Conservation (phyloP, 192 early-diverging fungal genomes). For the Lobulomyces angularis region DNA sequence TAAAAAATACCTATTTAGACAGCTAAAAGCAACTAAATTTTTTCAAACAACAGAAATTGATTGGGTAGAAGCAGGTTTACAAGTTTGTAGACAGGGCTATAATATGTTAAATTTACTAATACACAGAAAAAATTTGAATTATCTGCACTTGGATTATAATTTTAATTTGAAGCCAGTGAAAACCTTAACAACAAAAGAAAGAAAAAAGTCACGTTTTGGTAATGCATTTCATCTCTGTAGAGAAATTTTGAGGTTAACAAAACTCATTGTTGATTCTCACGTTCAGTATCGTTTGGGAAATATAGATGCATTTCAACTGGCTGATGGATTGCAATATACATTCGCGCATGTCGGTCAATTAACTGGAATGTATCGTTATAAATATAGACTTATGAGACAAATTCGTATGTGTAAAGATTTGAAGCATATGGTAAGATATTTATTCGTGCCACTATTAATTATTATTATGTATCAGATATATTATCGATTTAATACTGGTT, state of each 20-base stretch:
- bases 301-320: conserved; percentile 97
- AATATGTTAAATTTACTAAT: conserved; percentile 99
- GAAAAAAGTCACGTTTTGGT: conserved; percentile 97
- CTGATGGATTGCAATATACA: conserved; percentile 96
- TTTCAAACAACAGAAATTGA: conserved; percentile 97
- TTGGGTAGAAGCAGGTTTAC: conserved; percentile 98
- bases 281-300: conserved; percentile 97
- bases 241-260: conserved; percentile 92
- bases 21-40: conserved; percentile 93
- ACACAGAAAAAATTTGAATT: conserved; percentile 96
- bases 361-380: conserved; percentile 99
- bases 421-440: conserved; percentile 82
- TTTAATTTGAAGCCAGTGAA: conserved; percentile 98
- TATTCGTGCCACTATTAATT: conserved; percentile 6
- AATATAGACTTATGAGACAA: conserved; percentile 94
- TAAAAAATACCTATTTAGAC: conserved; percentile 90
- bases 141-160: conserved; percentile 97
- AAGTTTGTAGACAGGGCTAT: conserved; percentile 96
- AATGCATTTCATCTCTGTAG: conserved; percentile 89
- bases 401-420: conserved; percentile 92
- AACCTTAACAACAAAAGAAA: conserved; percentile 97
- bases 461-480: background rate
- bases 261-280: conserved; percentile 92
- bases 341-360: conserved; percentile 98
- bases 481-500: conserved; percentile 85